These are phyloP conservation scores for Myriosclerotinia duriaeana DNA, from an alignment of 2,329 filamentous ascomycete species.

Conservation along the genomic window DNA sequence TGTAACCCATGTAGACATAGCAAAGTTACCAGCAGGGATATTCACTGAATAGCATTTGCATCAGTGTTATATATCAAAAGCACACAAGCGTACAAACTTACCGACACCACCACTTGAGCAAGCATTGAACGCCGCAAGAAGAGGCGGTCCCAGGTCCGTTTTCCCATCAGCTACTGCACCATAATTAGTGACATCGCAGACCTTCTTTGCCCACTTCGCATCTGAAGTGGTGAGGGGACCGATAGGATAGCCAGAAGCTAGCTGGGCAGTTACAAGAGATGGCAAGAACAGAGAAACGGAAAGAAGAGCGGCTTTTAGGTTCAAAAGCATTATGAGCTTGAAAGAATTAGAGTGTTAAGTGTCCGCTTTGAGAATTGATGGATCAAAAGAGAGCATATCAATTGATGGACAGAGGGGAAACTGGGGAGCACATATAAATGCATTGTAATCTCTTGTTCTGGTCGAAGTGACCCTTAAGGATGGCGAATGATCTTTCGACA, in stretches of 20 bases:
- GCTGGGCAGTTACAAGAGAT: constrained; percentile 16
- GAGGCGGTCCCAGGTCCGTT: constrained; percentile 47
- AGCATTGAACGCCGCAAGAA: constrained; percentile 45
- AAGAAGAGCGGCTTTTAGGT: not conserved
- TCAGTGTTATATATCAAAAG: not conserved
- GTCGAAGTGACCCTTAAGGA: not conserved
- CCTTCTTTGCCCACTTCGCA: constrained; percentile 28
- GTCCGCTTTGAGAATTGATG: not conserved
- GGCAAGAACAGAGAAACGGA: constrained; percentile 9
- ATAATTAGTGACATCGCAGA: constrained; percentile 48
- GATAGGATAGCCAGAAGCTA: constrained; percentile 25
- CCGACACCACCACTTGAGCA: constrained; percentile 46
- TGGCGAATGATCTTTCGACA: not conserved
- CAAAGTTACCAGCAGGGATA: constrained; percentile 36
- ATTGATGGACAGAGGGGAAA: not conserved
- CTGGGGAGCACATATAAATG: not conserved
- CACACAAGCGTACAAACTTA: constrained; percentile 17
- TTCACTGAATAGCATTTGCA: constrained; percentile 2
- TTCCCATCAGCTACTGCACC: constrained; percentile 47
- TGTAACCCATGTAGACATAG: constrained; percentile 50
- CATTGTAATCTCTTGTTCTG: not conserved
- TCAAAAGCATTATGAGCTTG: not conserved
- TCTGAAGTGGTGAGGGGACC: constrained; percentile 31
- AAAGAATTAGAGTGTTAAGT: not conserved
- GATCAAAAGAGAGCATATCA: constrained; percentile 2